Evolutionary conservation across 371 early-diverging fungal genomes (phyloP), one percentile per base, ranked within the genome.

Genomic region (Saksenaea vasiformis): DNA sequence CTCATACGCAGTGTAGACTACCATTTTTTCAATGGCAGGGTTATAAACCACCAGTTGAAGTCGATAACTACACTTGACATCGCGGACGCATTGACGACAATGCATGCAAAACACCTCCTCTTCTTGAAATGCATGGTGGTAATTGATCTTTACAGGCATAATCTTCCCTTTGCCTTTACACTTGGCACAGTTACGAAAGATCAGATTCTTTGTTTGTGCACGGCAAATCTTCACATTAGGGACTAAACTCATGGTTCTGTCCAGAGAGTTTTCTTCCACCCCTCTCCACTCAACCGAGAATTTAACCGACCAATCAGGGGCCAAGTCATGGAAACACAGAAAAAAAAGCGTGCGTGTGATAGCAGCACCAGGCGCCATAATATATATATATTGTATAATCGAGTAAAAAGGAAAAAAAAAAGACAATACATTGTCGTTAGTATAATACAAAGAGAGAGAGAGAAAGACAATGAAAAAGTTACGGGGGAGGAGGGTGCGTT

Each of bases 401-500:
- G n/a, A n/a, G 14, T 8, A n/a, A n/a, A 41, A 5, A 41, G 8
- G 19, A 41, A 15, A 17, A 17, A 17, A 41, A 41, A n/a, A 17
- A 17, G 14, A 41, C 5, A 17, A 41, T 5, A 4, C 5, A 14
- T 8, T 41, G 43, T 41, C 41, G 41, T 58, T 31, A 17, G 36
- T 58, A 24, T 38, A 41, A 39, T 19, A 58, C 27, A 58, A 58
- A n/a, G 19, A 58, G 14, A 28, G 38, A 41, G 38, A 38, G 19
- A 19, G 24, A 22, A 7, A 58, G 9, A 19, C 9, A 19, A 14
- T 10, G 22, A 58, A 58, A 15, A 58, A 15, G 36, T 19, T 58
- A 26, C 37, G 36, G 38, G 41, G 41, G n/a, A 41, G 24, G 24
- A 26, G 15, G 36, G 2, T 31, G 39, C 22, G 36, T 41, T 58